Percentiles rank a stretch among this genome's conserved stretches.
Evolutionary conservation across 2,329 filamentous ascomycete genomes (phyloP).

Genomic region (Trichoderma gracile): DNA sequence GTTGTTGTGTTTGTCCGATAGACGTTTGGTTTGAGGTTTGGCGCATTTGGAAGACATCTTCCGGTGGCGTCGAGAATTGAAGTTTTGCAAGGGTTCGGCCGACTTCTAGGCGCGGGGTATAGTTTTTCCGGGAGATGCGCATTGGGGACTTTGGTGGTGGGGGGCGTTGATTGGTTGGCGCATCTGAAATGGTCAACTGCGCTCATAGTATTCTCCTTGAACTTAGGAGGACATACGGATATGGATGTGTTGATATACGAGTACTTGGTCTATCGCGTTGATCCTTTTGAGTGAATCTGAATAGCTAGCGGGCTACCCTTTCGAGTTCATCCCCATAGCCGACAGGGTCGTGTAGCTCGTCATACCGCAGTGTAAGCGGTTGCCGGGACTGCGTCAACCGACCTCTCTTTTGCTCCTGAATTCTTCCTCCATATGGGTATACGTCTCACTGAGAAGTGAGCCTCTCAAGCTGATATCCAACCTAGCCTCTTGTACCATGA

Average conservation of each 20-base stretch:
- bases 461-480: background rate
- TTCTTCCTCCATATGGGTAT: too few relatives aligned
- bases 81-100: slow-evolving; percentile 1
- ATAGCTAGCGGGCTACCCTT: too few relatives aligned
- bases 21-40: background rate
- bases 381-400: too few relatives aligned
- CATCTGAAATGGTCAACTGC: background rate
- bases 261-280: background rate
- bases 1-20: background rate
- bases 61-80: slow-evolving; percentile 22
- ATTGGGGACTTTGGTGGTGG: slow-evolving; percentile 27
- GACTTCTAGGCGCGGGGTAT: background rate
- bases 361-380: too few relatives aligned
- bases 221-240: too few relatives aligned
- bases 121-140: slow-evolving; percentile 1
- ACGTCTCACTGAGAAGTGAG: too few relatives aligned
- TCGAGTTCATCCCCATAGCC: too few relatives aligned
- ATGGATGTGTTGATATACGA: background rate
- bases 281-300: too few relatives aligned
- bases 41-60: slow-evolving; percentile 7
- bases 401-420: too few relatives aligned
- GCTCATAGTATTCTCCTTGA: background rate
- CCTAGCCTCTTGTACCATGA: background rate
- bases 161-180: background rate
- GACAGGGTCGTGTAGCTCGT: too few relatives aligned